phyloP scores from a whole-genome alignment of 306 rosid species.

The Ceratonia siliqua region DNA sequence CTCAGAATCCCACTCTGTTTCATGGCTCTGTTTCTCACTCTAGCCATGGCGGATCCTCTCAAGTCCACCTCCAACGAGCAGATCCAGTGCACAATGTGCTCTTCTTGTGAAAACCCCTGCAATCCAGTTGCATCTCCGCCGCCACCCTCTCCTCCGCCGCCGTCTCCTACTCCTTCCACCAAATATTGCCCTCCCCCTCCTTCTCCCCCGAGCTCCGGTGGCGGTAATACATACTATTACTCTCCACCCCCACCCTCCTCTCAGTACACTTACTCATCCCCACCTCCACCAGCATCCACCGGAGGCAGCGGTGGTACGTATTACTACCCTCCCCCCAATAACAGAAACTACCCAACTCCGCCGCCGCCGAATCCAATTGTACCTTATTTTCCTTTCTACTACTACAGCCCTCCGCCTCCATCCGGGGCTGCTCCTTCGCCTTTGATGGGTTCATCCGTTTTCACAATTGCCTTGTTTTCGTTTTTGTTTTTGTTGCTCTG shows the following conservation, averaged over 20 bases:
- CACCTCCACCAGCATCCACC: slow-evolving; percentile 75
- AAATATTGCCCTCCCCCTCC: slow-evolving; percentile 77
- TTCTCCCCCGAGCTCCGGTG: slow-evolving; percentile 47
- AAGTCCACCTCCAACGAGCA: slow-evolving; percentile 55
- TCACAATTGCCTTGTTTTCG: slow-evolving; percentile 24
- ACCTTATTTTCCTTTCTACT: slow-evolving; percentile 88
- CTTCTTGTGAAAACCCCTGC: slow-evolving; percentile 83
- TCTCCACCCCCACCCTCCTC: slow-evolving; percentile 72
- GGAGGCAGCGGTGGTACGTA: slow-evolving; percentile 36
- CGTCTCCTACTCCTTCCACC: slow-evolving; percentile 35
- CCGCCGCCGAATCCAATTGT: slow-evolving; percentile 99
- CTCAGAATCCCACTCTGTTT: slow-evolving; percentile 8
- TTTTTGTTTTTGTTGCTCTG: slow-evolving; percentile 42
- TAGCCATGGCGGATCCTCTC: slow-evolving; percentile 22
- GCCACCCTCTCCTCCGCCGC: slow-evolving; percentile 41
- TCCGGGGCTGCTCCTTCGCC: slow-evolving; percentile 38
- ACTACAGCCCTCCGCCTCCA: slow-evolving; percentile 67
- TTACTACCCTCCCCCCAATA: slow-evolving; percentile 68
- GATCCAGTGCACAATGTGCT: slow-evolving; percentile 94
- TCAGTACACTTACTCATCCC: slow-evolving; percentile 50
- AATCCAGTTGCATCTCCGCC: slow-evolving; percentile 57
- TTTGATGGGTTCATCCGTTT: slow-evolving; percentile 2
- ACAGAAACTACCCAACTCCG: slow-evolving; percentile 59
- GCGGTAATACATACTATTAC: slow-evolving; percentile 42
- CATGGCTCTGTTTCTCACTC: not conserved